Conservation (phyloP, 768 basidiomycete genomes). For the Boletus subcaerulescens region DNA sequence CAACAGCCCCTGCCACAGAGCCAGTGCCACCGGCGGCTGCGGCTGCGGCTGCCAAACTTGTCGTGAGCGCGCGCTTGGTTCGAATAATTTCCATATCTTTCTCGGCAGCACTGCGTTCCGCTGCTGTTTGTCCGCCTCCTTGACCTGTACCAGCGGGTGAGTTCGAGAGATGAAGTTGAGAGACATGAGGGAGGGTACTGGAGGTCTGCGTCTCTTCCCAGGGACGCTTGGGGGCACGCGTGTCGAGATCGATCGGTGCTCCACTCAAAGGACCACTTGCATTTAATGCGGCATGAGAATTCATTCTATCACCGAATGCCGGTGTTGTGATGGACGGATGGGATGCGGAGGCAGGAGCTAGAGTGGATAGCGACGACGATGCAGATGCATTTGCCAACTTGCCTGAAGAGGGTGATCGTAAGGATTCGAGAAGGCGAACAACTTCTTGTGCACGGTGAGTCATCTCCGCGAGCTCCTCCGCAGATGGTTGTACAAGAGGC, state of each 20-base stretch:
- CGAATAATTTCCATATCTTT: slow-evolving; percentile 85
- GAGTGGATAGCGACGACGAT: slow-evolving; percentile 11
- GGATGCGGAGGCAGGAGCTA: slow-evolving; percentile 5
- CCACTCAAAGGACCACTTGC: slow-evolving; percentile 21
- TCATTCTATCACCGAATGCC: slow-evolving; percentile 20
- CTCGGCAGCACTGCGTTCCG: slow-evolving; percentile 64
- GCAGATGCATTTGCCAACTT: slow-evolving; percentile 18
- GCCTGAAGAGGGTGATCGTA: slow-evolving; percentile 20
- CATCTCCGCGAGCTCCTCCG: slow-evolving; percentile 68
- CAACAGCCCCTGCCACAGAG: slow-evolving; percentile 30
- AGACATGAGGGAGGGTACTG: slow-evolving; percentile 18
- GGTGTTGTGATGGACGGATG: slow-evolving; percentile 20
- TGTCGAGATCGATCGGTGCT: slow-evolving; percentile 26
- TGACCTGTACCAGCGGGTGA: slow-evolving; percentile 9
- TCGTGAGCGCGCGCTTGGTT: slow-evolving; percentile 71
- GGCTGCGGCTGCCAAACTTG: slow-evolving; percentile 52
- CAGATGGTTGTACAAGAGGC: slow-evolving; percentile 50
- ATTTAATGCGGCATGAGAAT: slow-evolving; percentile 30
- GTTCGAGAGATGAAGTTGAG: slow-evolving; percentile 24
- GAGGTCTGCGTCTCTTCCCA: slow-evolving; percentile 60
- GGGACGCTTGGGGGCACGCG: slow-evolving; percentile 68
- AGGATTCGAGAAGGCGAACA: slow-evolving; percentile 58
- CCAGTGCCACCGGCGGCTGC: slow-evolving; percentile 35
- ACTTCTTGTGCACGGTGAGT: slow-evolving; percentile 61
- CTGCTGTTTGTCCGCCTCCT: slow-evolving; percentile 27